Evolutionary conservation across 2,329 filamentous ascomycete genomes (phyloP).

Genomic region (Helotiales sp.): DNA sequence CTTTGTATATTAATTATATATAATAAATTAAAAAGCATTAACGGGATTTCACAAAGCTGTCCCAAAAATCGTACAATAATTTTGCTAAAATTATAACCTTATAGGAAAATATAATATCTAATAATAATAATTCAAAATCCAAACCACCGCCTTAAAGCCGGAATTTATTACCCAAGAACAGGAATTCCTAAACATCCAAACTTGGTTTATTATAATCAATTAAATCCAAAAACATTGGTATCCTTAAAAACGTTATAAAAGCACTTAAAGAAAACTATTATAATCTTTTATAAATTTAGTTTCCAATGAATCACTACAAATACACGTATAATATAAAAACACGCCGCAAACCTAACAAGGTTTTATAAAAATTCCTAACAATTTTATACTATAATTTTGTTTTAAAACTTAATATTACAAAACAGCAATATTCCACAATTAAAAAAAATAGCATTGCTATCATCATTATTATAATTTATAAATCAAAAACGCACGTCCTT

Average conservation of each 20-base stretch:
- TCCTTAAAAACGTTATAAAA: constrained; percentile 16
- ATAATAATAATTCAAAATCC: constrained; percentile 6
- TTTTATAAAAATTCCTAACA: constrained; percentile 21
- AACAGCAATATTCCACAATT: constrained; percentile 9
- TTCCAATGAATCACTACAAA: constrained; percentile 13
- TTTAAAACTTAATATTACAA: constrained; percentile 14
- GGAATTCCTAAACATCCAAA: constrained; percentile 7
- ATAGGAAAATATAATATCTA: constrained; percentile 1
- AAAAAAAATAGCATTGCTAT: neutral
- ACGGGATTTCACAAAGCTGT: neutral
- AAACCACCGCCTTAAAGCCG: constrained; percentile 2
- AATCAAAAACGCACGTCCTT: neutral
- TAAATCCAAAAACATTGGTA: too few species aligned
- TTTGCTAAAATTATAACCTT: neutral
- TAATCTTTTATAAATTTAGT: constrained; percentile 17
- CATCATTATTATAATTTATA: neutral
- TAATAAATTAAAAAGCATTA: neutral
- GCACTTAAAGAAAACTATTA: constrained; percentile 20
- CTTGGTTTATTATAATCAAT: constrained; percentile 16
- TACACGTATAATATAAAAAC: constrained; percentile 19
- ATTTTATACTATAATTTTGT: constrained; percentile 17
- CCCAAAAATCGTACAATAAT: neutral
- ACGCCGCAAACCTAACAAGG: constrained; percentile 16
- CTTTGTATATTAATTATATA: neutral
- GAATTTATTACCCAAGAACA: too few species aligned